These are phyloP conservation scores for Amanita rimosa DNA, from an alignment of 768 basidiomycete genomes.

Conservation along the genomic window DNA sequence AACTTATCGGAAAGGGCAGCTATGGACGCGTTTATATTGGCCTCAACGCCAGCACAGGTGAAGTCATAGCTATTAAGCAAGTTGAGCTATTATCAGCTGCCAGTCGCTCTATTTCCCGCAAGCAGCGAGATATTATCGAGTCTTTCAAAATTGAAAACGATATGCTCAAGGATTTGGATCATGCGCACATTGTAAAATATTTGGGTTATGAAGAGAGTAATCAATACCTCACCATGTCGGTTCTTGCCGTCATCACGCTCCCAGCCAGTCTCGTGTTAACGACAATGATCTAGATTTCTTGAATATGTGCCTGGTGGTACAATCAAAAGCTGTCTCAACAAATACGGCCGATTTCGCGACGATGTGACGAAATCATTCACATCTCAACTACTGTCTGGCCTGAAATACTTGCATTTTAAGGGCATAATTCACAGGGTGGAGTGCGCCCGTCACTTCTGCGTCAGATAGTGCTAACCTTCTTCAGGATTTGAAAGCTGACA, in stretches of 20 bases:
- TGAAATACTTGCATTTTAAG: slow-evolving; percentile 78
- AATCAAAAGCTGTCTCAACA: slow-evolving; percentile 64
- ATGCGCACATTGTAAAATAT: slow-evolving; percentile 88
- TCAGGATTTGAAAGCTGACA: slow-evolving; percentile 89
- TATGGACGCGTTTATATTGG: slow-evolving; percentile 90
- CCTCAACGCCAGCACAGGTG: slow-evolving; percentile 80
- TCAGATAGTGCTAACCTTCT: neutral
- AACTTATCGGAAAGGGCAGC: slow-evolving; percentile 88
- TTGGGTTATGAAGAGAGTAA: slow-evolving; percentile 77
- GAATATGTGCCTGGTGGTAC: slow-evolving; percentile 97
- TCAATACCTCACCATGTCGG: slow-evolving; percentile 71
- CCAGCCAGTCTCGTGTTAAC: neutral
- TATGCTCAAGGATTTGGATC: slow-evolving; percentile 79
- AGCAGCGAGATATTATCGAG: slow-evolving; percentile 56
- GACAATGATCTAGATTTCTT: slow-evolving; percentile 51
- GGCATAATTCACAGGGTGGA: slow-evolving; percentile 78
- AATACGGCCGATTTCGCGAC: slow-evolving; percentile 75
- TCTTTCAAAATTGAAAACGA: slow-evolving; percentile 81
- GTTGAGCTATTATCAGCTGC: slow-evolving; percentile 76
- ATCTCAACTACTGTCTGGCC: slow-evolving; percentile 72
- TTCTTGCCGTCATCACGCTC: neutral
- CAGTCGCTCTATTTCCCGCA: slow-evolving; percentile 52
- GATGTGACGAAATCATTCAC: slow-evolving; percentile 81
- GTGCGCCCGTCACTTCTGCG: slow-evolving; percentile 6
- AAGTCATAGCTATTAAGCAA: slow-evolving; percentile 95